Evolutionary conservation across 1,284 basidiomycete genomes (phyloP).

Genomic region (Rhizoctonia solani): DNA sequence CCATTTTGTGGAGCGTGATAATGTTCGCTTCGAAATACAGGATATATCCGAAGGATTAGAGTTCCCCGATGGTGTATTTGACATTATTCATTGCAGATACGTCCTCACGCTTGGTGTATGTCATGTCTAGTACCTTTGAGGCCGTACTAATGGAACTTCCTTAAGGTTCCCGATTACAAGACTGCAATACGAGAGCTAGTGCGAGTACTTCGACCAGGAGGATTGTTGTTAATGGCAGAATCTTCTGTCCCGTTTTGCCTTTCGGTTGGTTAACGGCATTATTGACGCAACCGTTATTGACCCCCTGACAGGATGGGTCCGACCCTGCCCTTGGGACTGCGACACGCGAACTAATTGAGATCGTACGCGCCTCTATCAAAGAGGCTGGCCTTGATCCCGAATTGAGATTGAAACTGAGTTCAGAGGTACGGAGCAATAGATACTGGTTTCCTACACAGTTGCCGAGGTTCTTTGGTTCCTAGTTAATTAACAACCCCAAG

Average conservation of each 20-base stretch:
- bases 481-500: slow-evolving; percentile 15
- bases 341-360: slow-evolving; percentile 32
- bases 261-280: slow-evolving; percentile 11
- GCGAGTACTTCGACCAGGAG: slow-evolving; percentile 34
- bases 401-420: slow-evolving; percentile 35
- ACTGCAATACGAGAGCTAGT: slow-evolving; percentile 28
- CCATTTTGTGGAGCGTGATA: slow-evolving; percentile 7
- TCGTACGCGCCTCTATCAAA: slow-evolving; percentile 30
- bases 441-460: not conserved
- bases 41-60: slow-evolving; percentile 33
- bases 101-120: slow-evolving; percentile 36
- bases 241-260: slow-evolving; percentile 34
- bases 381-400: slow-evolving; percentile 36
- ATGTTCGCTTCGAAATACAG: slow-evolving; percentile 35
- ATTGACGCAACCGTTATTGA: not conserved
- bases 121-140: not conserved
- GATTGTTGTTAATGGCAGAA: slow-evolving; percentile 36
- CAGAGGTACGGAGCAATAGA: slow-evolving; percentile 13
- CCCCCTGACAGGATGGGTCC: slow-evolving; percentile 29
- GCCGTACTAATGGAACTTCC: not conserved
- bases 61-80: slow-evolving; percentile 32
- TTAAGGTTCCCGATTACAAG: slow-evolving; percentile 29
- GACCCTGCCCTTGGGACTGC: slow-evolving; percentile 32
- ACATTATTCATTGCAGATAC: slow-evolving; percentile 36
- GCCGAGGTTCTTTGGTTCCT: not conserved